phyloP scores from a whole-genome alignment of 306 rosid species.

The Quercus gilva region DNA sequence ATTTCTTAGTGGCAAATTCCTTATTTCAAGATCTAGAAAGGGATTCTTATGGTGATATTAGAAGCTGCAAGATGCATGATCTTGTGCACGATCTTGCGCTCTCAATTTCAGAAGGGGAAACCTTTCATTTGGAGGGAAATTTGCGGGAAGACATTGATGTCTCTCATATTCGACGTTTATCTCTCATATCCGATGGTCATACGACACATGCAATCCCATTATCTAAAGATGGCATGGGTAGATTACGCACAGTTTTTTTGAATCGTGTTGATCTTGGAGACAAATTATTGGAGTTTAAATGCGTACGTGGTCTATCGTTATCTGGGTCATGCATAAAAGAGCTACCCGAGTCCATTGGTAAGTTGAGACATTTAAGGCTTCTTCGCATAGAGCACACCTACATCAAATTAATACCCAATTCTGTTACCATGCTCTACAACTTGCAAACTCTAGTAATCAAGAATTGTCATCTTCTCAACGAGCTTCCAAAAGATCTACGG shows the following conservation, averaged over 20 bases:
- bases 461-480: fast-evolving
- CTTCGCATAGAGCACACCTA: fast-evolving
- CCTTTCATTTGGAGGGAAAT: not conserved
- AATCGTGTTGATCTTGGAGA: not conserved
- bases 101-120: not conserved
- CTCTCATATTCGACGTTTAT: not conserved
- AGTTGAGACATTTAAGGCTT: not conserved
- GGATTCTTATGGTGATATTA: not conserved
- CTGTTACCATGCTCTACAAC: too few species aligned
- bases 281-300: not conserved
- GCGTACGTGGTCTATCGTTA: slow-evolving; percentile 5
- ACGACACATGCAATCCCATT: too few species aligned
- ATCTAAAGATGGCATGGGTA: not conserved
- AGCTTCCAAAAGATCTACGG: too few species aligned
- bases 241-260: not conserved
- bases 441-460: slow-evolving; percentile 12
- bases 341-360: not conserved
- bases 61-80: slow-evolving; percentile 22
- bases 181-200: too few species aligned
- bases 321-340: not conserved
- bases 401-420: too few species aligned
- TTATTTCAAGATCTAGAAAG: slow-evolving; percentile 3
- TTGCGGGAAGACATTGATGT: not conserved
- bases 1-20: not conserved
- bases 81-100: slow-evolving; percentile 18